Percentiles rank a stretch among this genome's conserved stretches.
Evolutionary conservation across 495 filamentous ascomycete species (phyloP).

Genomic region (Xylaria grammica): DNA sequence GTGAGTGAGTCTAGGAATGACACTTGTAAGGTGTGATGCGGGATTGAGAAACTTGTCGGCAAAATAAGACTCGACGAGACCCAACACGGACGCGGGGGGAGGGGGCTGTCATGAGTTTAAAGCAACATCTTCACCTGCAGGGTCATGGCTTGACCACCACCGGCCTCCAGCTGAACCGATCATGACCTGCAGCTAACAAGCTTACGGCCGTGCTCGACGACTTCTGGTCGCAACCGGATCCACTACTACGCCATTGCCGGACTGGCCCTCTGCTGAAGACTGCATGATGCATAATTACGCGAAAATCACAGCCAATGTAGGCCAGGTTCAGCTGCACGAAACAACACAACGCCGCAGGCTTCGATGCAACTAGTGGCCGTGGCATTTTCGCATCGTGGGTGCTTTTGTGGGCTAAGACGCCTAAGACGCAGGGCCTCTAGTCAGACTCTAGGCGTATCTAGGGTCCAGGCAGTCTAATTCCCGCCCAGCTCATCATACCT

Average conservation of each 20-base stretch:
- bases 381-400: conserved; percentile 3
- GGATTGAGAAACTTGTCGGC: background rate
- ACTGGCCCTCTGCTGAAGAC: background rate
- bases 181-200: conserved; percentile 16
- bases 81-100: no score
- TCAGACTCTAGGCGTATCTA: no score
- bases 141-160: background rate
- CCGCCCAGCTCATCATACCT: conserved; percentile 1
- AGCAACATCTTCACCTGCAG: conserved; percentile 8
- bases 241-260: conserved; percentile 3
- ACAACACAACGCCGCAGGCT: background rate
- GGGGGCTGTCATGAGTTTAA: conserved; percentile 4
- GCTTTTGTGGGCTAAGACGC: background rate
- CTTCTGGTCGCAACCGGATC: conserved; percentile 1
- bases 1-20: background rate
- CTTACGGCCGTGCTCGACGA: background rate
- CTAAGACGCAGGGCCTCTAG: background rate
- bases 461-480: no score
- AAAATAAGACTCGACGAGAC: conserved; percentile 6
- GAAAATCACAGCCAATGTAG: no score
- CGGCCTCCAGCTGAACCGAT: conserved; percentile 14
- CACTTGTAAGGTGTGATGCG: background rate
- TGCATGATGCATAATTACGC: conserved; percentile 7
- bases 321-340: background rate
- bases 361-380: conserved; percentile 3